These are phyloP conservation scores for Lepidium aucheri DNA, from an alignment of 345 rosid species.

Conservation along the genomic window DNA sequence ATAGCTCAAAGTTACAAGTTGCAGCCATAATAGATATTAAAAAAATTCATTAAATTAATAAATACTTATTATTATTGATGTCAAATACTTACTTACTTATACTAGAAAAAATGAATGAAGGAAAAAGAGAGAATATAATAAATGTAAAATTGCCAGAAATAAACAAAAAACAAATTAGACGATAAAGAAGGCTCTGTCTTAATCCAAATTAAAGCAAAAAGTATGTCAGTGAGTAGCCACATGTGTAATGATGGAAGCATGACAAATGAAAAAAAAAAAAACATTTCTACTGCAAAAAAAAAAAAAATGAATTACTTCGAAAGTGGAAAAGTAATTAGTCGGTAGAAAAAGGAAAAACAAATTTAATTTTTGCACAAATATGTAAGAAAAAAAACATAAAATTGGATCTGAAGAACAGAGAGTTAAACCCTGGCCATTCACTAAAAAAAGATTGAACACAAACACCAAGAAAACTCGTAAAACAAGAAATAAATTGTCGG, in stretches of 20 bases:
- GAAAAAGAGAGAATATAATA: background rate
- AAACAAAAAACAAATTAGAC: constrained; percentile 19
- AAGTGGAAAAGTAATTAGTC: constrained; percentile 9
- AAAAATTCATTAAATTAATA: background rate
- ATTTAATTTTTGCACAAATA: background rate
- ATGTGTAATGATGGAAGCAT: constrained; percentile 33
- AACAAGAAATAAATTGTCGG: background rate
- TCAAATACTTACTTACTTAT: constrained; percentile 1
- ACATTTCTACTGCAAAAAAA: background rate
- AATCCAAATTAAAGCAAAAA: constrained; percentile 28
- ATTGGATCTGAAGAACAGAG: constrained; percentile 15
- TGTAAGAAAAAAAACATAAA: background rate
- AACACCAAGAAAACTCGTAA: constrained; percentile 3
- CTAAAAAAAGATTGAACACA: constrained; percentile 6
- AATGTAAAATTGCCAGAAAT: constrained; percentile 4
- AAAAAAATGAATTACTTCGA: background rate
- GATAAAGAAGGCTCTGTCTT: constrained; percentile 17
- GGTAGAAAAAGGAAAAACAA: background rate
- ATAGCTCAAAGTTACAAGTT: background rate
- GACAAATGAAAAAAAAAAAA: background rate
- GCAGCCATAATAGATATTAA: background rate
- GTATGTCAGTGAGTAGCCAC: constrained; percentile 29
- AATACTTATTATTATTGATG: background rate
- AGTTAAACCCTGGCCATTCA: background rate
- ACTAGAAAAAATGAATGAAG: background rate